phyloP scores from a whole-genome alignment of 179 eudicot genomes.

The Beta macrorhiza region DNA sequence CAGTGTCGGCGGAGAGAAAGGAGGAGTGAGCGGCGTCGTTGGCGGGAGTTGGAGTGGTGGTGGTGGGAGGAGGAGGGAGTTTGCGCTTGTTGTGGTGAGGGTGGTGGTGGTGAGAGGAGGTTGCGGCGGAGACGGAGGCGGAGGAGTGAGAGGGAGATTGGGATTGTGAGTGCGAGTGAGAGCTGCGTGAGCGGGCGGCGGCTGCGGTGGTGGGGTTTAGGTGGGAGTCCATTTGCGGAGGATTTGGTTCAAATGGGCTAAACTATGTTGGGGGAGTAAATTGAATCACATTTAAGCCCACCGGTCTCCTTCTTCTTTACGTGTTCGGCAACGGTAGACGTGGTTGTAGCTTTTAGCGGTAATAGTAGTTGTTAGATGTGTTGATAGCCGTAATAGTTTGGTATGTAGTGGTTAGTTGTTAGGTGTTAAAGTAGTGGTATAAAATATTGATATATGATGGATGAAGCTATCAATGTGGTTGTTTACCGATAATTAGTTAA shows the following conservation, averaged over 20 bases:
- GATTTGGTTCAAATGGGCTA: background rate
- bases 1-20: slow-evolving; percentile 57
- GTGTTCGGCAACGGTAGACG: too few relatives aligned
- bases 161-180: slow-evolving; percentile 66
- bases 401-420: too few relatives aligned
- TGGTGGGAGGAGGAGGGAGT: slow-evolving; percentile 47
- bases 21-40: slow-evolving; percentile 48
- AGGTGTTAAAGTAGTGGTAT: too few relatives aligned
- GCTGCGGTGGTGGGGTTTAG: slow-evolving; percentile 51
- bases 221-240: slow-evolving; percentile 48
- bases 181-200: slow-evolving; percentile 68
- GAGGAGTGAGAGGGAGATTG: slow-evolving; percentile 90
- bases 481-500: too few relatives aligned
- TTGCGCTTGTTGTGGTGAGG: slow-evolving; percentile 58
- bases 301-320: too few relatives aligned
- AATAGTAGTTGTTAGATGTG: too few relatives aligned
- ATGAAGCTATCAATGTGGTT: too few relatives aligned
- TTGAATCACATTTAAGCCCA: too few relatives aligned
- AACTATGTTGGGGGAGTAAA: background rate
- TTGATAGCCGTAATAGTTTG: too few relatives aligned
- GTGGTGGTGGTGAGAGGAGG: slow-evolving; percentile 51
- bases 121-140: slow-evolving; percentile 63
- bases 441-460: too few relatives aligned
- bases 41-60: slow-evolving; percentile 48
- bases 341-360: too few relatives aligned